These are phyloP conservation scores for Aspergillus eucalypticola DNA, from an alignment of 2,329 filamentous ascomycete genomes.

Conservation along the genomic window DNA sequence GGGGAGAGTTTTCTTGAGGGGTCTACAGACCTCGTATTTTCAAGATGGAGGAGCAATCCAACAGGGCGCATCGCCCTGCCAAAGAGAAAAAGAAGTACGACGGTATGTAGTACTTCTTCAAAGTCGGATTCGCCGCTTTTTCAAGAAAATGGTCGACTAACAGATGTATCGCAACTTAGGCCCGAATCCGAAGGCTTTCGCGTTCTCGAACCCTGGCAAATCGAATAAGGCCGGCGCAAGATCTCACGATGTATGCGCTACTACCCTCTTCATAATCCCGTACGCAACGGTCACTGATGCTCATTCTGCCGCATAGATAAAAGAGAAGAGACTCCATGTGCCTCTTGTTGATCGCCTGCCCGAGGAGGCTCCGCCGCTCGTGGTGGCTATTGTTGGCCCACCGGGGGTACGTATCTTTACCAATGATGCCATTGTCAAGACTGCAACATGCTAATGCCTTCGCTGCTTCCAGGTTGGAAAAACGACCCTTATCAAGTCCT, in stretches of 20 bases:
- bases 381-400: conserved; percentile 92
- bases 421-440: not conserved
- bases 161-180: conserved; percentile 46
- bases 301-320: conserved; percentile 60
- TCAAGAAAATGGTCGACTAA: conserved; percentile 10
- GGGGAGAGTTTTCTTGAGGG: conserved; percentile 22
- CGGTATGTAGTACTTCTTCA: conserved; percentile 47
- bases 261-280: not conserved
- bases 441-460: not conserved
- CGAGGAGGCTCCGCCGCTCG: conserved; percentile 88
- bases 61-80: conserved; percentile 79
- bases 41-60: conserved; percentile 77
- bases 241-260: conserved; percentile 54
- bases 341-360: conserved; percentile 93
- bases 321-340: conserved; percentile 94
- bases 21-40: conserved; percentile 29
- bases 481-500: conserved; percentile 90
- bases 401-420: conserved; percentile 66
- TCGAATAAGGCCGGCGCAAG: conserved; percentile 67
- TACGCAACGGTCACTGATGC: conserved; percentile 16
- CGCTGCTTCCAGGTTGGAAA: conserved; percentile 63
- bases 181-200: conserved; percentile 86
- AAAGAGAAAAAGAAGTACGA: conserved; percentile 84
- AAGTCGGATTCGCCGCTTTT: not conserved
- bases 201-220: conserved; percentile 77